phyloP scores from a whole-genome alignment of 768 basidiomycete species.

The Boletus edulis region DNA sequence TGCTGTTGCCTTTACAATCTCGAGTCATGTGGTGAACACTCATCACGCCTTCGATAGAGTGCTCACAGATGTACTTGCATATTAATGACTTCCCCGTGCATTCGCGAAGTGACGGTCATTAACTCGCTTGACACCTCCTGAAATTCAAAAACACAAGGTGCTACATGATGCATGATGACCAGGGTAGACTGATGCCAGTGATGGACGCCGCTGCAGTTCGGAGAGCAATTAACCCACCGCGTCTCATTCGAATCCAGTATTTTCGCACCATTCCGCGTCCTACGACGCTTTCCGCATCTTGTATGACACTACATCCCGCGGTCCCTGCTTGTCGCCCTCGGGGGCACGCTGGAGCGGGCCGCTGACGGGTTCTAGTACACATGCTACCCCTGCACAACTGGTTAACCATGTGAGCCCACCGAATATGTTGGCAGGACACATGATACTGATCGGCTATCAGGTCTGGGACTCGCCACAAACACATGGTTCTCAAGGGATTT shows the following conservation, averaged over 20 bases:
- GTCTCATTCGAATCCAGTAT: background rate
- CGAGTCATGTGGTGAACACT: too few species aligned
- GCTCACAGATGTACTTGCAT: too few species aligned
- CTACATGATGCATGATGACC: background rate
- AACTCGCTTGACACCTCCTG: background rate
- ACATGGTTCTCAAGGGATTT: background rate
- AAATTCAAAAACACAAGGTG: background rate
- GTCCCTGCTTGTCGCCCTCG: background rate
- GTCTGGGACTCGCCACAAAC: background rate
- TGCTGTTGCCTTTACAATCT: too few species aligned
- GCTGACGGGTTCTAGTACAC: background rate
- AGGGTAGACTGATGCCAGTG: background rate
- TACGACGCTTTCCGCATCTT: constrained; percentile 1
- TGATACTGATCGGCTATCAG: background rate
- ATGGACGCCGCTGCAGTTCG: background rate
- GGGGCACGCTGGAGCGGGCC: background rate
- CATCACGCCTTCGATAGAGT: too few species aligned
- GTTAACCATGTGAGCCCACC: background rate
- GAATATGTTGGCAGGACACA: background rate
- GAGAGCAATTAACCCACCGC: background rate
- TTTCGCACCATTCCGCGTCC: constrained; percentile 4
- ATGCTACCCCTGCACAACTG: background rate
- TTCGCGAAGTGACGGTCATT: constrained; percentile 14
- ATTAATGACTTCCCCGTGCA: constrained; percentile 2
- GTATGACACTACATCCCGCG: background rate